Evolutionary conservation across 192 early-diverging fungal species (phyloP), one percentile per base, ranked within the genome.

Genomic region (Podila clonocystis): DNA sequence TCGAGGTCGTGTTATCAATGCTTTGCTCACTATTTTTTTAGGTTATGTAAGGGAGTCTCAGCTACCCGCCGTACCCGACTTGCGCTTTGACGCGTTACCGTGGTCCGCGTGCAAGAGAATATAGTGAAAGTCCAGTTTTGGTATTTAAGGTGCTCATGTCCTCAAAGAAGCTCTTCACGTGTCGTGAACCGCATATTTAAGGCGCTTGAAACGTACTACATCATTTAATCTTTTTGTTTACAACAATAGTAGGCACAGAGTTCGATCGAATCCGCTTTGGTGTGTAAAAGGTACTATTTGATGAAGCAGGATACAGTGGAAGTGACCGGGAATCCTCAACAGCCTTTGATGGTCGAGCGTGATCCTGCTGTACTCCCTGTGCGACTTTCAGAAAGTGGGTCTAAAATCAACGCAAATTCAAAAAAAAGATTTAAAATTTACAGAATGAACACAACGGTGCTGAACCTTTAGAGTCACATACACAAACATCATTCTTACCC

Each of bases 281-380:
- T 57, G 50, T 66, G 19, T 52, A 66, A 57, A 66, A 66, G 48
- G 50, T 66, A 30, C 34, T 22, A 29, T 66, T 66, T 7, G 65
- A 20, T 57, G 36, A 52, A 22, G 11, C 57, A 58, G 55, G 67
- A 31, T 31, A 36, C 38, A 58, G 67, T 29, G 67, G 31, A 68
- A 55, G 57, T 0, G 57, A 28, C 38, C 2, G 24, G 36, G 67
- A 38, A 9, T 26, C 59, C 58, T 31, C 67, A 45, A 9, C 28
- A 49, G 68, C 50, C 68, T 70, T 49, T 62, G 26, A 22, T 62
- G 68, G 68, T 70, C 59, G 59, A 50, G 68, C 58, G 62, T 70
- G 59, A 19, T 49, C 58, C 26, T 31, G 31, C 48, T 62, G 68
- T n/a, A 70, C 26, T 62, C 28, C 38, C 59, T 49, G 59, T 19